phyloP scores from a whole-genome alignment of 2,329 filamentous ascomycete species.

The Colletotrichum nymphaeae region DNA sequence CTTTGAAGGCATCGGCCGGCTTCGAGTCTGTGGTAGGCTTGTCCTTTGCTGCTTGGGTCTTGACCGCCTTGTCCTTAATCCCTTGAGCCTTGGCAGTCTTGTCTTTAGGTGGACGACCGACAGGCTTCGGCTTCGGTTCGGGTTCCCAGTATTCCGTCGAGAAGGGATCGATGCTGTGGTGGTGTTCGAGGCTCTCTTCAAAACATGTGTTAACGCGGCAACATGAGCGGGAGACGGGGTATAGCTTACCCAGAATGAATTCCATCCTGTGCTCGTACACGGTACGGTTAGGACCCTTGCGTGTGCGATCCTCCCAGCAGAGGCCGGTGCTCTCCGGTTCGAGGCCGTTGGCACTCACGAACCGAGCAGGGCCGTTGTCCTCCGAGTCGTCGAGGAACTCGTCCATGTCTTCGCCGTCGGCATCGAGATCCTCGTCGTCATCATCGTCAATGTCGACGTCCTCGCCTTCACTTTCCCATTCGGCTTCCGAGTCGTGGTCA shows the following conservation, averaged over 20 bases:
- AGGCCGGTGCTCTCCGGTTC: conserved; percentile 83
- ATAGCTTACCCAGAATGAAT: conserved; percentile 73
- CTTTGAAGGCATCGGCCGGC: conserved; percentile 51
- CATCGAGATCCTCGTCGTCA: conserved; percentile 75
- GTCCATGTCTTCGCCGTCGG: conserved; percentile 89
- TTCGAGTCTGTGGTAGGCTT: conserved; percentile 47
- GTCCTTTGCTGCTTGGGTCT: conserved; percentile 35
- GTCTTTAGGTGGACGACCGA: not conserved
- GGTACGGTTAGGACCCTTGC: conserved; percentile 59
- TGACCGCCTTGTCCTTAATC: not conserved
- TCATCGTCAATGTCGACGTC: conserved; percentile 77
- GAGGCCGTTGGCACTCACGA: conserved; percentile 74
- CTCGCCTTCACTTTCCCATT: conserved; percentile 83
- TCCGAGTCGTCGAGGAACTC: conserved; percentile 92
- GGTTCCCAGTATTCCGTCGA: conserved; percentile 82
- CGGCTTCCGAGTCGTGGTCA: conserved; percentile 87
- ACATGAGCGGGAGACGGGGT: conserved; percentile 35
- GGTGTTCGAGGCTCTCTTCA: conserved; percentile 61
- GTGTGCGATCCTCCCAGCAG: conserved; percentile 78
- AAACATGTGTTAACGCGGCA: conserved; percentile 38
- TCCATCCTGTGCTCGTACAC: conserved; percentile 77
- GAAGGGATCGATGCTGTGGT: conserved; percentile 81
- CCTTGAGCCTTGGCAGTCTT: not conserved
- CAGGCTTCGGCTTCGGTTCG: conserved; percentile 46
- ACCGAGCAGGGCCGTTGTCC: conserved; percentile 67